Conservation (phyloP, 176 grass and related monocot species). For the Eremochloa ophiuroides region DNA sequence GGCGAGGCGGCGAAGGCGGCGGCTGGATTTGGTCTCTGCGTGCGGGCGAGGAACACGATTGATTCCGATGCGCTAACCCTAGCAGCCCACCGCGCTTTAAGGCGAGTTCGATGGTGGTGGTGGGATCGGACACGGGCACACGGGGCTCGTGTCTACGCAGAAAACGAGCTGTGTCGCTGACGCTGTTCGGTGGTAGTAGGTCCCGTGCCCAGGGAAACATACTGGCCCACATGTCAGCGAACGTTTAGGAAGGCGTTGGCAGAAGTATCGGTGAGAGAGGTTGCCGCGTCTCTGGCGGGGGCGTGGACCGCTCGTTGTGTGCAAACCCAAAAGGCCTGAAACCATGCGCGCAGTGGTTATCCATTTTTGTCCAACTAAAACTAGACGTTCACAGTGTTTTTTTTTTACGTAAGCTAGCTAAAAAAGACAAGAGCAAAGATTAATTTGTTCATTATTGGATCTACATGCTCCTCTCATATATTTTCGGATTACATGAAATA, state of each 20-base stretch:
- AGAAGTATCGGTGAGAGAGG: background rate
- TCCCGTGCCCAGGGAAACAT: fast-evolving
- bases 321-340: too few species aligned
- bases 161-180: background rate
- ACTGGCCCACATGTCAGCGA: background rate
- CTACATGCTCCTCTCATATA: too few species aligned
- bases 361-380: too few species aligned
- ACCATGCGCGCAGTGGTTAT: too few species aligned
- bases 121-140: background rate
- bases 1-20: background rate
- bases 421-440: too few species aligned
- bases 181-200: background rate
- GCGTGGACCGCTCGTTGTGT: conserved; percentile 22
- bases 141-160: background rate
- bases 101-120: background rate
- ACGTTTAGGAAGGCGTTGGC: fast-evolving
- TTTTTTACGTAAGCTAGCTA: too few species aligned
- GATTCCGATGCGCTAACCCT: conserved; percentile 27
- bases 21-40: background rate
- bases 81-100: conserved; percentile 30
- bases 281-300: background rate
- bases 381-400: too few species aligned
- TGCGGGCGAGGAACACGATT: background rate
- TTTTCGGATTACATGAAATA: too few species aligned
- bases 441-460: too few species aligned